Evolutionary conservation across 345 rosid species (phyloP).

Genomic region (Erucastrum elatum): DNA sequence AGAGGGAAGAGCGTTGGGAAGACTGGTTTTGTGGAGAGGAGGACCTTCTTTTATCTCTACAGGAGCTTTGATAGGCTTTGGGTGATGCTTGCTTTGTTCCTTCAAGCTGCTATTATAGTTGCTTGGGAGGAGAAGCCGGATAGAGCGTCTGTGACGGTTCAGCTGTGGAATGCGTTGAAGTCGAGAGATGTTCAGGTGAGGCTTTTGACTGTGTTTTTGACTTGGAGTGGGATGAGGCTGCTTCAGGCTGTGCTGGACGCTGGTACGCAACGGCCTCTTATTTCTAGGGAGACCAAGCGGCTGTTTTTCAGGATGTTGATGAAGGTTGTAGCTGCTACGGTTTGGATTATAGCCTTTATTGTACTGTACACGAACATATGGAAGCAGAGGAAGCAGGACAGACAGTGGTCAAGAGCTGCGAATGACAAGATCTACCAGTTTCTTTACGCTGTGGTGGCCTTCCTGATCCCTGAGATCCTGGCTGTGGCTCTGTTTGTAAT

Average conservation of each 20-base stretch:
- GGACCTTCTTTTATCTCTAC: slow-evolving; percentile 80
- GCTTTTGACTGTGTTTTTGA: slow-evolving; percentile 69
- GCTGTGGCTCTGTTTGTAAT: slow-evolving; percentile 73
- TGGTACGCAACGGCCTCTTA: slow-evolving; percentile 58
- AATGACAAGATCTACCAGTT: slow-evolving; percentile 52
- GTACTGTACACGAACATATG: slow-evolving; percentile 75
- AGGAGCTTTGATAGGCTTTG: slow-evolving; percentile 83
- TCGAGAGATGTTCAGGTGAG: slow-evolving; percentile 49
- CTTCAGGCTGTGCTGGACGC: slow-evolving; percentile 80
- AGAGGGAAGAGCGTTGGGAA: slow-evolving; percentile 64
- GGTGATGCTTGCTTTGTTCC: slow-evolving; percentile 69
- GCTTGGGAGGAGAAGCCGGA: slow-evolving; percentile 62
- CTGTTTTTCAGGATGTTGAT: slow-evolving; percentile 76
- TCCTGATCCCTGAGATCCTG: slow-evolving; percentile 71
- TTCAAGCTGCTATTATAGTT: slow-evolving; percentile 74
- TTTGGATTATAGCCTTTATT: slow-evolving; percentile 66
- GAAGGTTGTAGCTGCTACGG: slow-evolving; percentile 65
- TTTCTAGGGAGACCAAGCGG: slow-evolving; percentile 75
- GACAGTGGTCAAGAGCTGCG: slow-evolving; percentile 52
- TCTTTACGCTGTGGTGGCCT: slow-evolving; percentile 64
- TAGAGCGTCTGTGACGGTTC: slow-evolving; percentile 21
- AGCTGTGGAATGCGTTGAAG: slow-evolving; percentile 66
- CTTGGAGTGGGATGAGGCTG: slow-evolving; percentile 86
- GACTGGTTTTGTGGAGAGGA: slow-evolving; percentile 89
- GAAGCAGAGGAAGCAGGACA: slow-evolving; percentile 63